Conservation (phyloP, 176 grass and related monocot genomes). For the Carex cristatella region DNA sequence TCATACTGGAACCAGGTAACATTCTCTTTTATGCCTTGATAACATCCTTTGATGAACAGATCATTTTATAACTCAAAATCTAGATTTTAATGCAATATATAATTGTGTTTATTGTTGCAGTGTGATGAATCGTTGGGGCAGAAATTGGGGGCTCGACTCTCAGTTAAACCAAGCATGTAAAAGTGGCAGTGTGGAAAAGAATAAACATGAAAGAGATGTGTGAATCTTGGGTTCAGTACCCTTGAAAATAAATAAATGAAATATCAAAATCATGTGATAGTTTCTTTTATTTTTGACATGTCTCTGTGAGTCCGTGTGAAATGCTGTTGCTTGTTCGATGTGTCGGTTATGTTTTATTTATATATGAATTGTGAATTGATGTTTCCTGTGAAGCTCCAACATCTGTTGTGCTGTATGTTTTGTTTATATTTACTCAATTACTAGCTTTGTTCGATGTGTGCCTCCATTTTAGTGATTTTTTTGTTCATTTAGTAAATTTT, state of each 20-base stretch:
- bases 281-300: background rate
- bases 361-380: background rate
- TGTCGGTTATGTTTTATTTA: background rate
- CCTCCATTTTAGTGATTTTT: too few relatives aligned
- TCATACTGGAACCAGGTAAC: slow-evolving; percentile 72
- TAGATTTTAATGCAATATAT: background rate
- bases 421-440: background rate
- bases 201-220: background rate
- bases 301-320: slow-evolving; percentile 2
- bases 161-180: slow-evolving; percentile 65
- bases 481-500: too few relatives aligned
- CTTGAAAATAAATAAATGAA: background rate
- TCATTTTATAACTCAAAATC: background rate
- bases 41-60: background rate
- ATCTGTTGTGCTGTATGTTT: background rate
- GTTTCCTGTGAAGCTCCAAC: background rate
- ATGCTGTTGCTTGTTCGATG: background rate
- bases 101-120: slow-evolving; percentile 26
- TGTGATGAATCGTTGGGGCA: slow-evolving; percentile 55
- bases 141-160: slow-evolving; percentile 60
- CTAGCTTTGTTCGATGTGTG: background rate
- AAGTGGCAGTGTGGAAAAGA: slow-evolving; percentile 7
- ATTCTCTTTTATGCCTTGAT: background rate
- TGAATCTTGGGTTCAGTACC: background rate
- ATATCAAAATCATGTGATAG: background rate